Conservation (phyloP, 2,329 filamentous ascomycete species). For the Teratosphaeria epicoccoides region DNA sequence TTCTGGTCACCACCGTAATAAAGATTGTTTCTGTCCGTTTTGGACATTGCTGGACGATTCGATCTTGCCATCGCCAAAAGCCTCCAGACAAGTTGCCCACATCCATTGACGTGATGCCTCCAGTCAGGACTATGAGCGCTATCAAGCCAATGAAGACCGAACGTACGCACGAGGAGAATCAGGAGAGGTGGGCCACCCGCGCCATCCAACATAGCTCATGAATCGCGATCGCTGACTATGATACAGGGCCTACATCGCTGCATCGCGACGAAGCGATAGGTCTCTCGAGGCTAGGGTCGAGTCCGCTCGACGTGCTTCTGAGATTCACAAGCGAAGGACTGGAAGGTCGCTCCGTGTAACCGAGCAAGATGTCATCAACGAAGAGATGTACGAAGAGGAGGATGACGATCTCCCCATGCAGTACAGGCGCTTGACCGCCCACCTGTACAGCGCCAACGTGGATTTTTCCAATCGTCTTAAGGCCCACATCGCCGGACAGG, state of each 20-base stretch:
- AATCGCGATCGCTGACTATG: constrained; percentile 2
- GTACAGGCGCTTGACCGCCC: constrained; percentile 52
- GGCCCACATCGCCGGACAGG: constrained; percentile 47
- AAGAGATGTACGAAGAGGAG: constrained; percentile 95
- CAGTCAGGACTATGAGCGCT: constrained; percentile 5
- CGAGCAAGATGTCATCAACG: constrained; percentile 75
- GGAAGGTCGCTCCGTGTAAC: constrained; percentile 73
- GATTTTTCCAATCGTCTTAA: constrained; percentile 54
- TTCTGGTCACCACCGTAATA: not conserved
- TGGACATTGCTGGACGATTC: not conserved
- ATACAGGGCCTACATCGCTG: constrained; percentile 75
- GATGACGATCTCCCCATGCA: constrained; percentile 67
- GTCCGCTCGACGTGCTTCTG: constrained; percentile 78
- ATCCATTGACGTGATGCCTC: constrained; percentile 3
- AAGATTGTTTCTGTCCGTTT: not conserved
- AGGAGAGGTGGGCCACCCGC: constrained; percentile 48
- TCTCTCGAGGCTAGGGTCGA: constrained; percentile 80
- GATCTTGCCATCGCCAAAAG: not conserved
- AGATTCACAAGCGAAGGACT: constrained; percentile 79
- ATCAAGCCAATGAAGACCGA: constrained; percentile 12
- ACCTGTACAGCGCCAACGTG: constrained; percentile 49
- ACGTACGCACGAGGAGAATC: constrained; percentile 58
- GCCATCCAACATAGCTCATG: not conserved
- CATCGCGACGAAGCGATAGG: constrained; percentile 75
- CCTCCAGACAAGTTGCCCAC: not conserved